A percentile compares a stretch with the other conserved stretches of the same genome.
Conservation (phyloP, 768 basidiomycete species). For the Trametes villosa region DNA sequence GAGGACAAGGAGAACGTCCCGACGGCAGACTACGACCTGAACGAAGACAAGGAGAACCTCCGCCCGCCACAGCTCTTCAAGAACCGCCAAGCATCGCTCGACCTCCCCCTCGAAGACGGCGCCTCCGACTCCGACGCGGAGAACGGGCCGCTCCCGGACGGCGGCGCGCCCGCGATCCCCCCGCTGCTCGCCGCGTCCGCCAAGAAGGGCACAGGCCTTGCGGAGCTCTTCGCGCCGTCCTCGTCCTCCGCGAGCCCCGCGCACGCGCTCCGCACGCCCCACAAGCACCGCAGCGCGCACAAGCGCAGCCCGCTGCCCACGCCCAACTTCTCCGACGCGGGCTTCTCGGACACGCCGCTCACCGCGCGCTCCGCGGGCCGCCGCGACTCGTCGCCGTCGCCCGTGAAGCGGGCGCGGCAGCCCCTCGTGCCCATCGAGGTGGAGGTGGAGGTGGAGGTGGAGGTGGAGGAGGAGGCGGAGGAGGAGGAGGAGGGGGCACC, state of each 20-base stretch:
- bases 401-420: slow-evolving; percentile 17
- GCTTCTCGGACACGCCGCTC: slow-evolving; percentile 21
- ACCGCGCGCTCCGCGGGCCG: slow-evolving; percentile 10
- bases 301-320: slow-evolving; percentile 30
- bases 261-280: slow-evolving; percentile 31
- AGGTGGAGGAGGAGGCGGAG: not conserved
- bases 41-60: slow-evolving; percentile 21
- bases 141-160: not conserved
- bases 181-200: slow-evolving; percentile 12
- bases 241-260: slow-evolving; percentile 18
- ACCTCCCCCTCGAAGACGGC: not conserved
- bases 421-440: slow-evolving; percentile 7
- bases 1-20: slow-evolving; percentile 30
- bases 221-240: slow-evolving; percentile 9
- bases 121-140: not conserved
- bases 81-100: slow-evolving; percentile 4
- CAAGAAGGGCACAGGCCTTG: not conserved
- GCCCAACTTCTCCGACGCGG: slow-evolving; percentile 26
- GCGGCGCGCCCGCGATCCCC: not conserved
- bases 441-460: slow-evolving; percentile 10
- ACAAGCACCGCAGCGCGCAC: slow-evolving; percentile 28
- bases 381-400: slow-evolving; percentile 26
- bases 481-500: not conserved
- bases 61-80: slow-evolving; percentile 11
- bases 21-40: slow-evolving; percentile 7